Base-by-base conservation (phyloP, 495 filamentous ascomycete species). In the Glonium stellatum region DNA sequence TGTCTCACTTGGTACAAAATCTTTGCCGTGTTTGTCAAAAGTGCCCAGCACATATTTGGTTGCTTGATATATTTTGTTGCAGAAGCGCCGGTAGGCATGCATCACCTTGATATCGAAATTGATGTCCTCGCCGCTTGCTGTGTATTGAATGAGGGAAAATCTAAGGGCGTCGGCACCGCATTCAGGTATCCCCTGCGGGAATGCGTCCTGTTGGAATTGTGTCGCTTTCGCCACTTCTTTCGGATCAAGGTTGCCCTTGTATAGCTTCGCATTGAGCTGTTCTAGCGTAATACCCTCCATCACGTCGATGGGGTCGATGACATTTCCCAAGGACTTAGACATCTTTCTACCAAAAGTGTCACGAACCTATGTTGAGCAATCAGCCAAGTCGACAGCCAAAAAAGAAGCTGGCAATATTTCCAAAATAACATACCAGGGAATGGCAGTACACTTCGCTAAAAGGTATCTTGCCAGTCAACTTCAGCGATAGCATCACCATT, bases 21-120 rank as follows among this genome's bases (percentile, higher is more conserved):
- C 84, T n/a, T n/a, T n/a, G 8, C 81, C 84, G 21, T 95, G 72
- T 65, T 88, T 86, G 57, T 89, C 87, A 59, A 93, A n/a, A n/a
- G n/a, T n/a, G n/a, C n/a, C n/a, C n/a, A n/a, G 78, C 8, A 90
- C 88, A 67, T 84, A 95, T 76, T 93, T 95, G 54, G 84, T 90
- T 31, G 90, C 89, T 73, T 92, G 87, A 76, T 90, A 95, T 63
- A 95, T 88, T 79, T 95, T 95, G 79, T 95, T 95, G 72, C 89
- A 90, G 81, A 95, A 95, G 57, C 86, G 82, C 52, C 90, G 80
- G 76, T 93, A 92, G 39, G 80, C 87, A 65, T 89, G 81, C 66
- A 95, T 90, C 57, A 91, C 87, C 75, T 89, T 84, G 65, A 92
- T 82, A 65, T 92, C 88, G 68, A 93, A 89, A n/a, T n/a, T n/a